These are phyloP conservation scores for Musa acuminata DNA, from an alignment of 176 grass and related monocot species.

Conservation along the genomic window DNA sequence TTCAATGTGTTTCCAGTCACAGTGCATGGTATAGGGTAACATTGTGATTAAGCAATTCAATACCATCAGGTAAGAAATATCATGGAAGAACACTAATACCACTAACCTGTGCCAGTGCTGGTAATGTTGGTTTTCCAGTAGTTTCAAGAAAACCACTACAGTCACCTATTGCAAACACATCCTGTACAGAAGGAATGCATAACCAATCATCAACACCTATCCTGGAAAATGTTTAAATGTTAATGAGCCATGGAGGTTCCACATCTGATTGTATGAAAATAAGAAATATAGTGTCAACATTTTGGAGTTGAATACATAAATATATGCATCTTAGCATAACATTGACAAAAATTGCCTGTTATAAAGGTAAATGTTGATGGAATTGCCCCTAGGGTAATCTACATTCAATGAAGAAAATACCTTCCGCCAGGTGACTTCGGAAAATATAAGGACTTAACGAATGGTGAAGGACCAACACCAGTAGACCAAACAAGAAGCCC, in stretches of 20 bases:
- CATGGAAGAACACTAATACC: not conserved
- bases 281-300: not conserved
- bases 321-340: not conserved
- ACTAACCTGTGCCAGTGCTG: constrained; percentile 85
- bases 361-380: not conserved
- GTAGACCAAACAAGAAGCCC: constrained; percentile 98
- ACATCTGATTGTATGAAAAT: not conserved
- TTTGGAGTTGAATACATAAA: not conserved
- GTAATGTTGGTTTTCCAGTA: constrained; percentile 72
- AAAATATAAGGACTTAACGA: constrained; percentile 61
- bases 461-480: constrained; percentile 83
- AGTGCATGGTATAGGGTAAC: not conserved
- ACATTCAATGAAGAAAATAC: constrained; percentile 17
- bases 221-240: constrained; percentile 34
- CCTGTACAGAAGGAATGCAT: constrained; percentile 56
- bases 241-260: constrained; percentile 1
- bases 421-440: constrained; percentile 87
- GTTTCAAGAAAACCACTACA: constrained; percentile 89
- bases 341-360: not conserved
- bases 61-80: too few relatives aligned
- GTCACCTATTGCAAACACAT: constrained; percentile 91
- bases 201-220: constrained; percentile 92
- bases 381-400: constrained; percentile 5
- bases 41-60: not conserved
- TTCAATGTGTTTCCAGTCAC: not conserved